phyloP scores from a whole-genome alignment of 2,329 filamentous ascomycete species.

The Tricladium varicosporioides region DNA sequence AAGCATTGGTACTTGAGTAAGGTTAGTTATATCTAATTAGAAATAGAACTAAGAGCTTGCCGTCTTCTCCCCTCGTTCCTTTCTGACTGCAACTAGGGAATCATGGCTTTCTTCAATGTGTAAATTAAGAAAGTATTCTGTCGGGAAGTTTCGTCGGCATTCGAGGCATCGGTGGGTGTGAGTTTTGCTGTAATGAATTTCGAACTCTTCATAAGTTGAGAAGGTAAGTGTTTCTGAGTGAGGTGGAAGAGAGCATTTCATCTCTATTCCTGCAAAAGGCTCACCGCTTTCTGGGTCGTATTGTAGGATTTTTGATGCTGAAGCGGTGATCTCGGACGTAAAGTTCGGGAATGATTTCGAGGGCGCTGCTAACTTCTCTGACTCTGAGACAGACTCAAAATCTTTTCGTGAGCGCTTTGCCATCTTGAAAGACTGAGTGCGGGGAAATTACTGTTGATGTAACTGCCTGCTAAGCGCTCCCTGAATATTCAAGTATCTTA shows the following conservation, averaged over 20 bases:
- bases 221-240: slow-evolving; percentile 73
- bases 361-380: slow-evolving; percentile 23
- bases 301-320: slow-evolving; percentile 56
- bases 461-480: slow-evolving; percentile 5
- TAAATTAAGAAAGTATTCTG: slow-evolving; percentile 72
- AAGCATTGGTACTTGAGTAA: slow-evolving; percentile 75
- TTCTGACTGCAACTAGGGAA: slow-evolving; percentile 67
- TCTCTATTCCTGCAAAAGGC: slow-evolving; percentile 39
- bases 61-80: slow-evolving; percentile 82
- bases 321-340: slow-evolving; percentile 15
- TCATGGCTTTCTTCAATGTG: slow-evolving; percentile 95
- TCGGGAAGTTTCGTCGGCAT: slow-evolving; percentile 86
- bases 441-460: slow-evolving; percentile 36
- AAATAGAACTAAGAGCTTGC: slow-evolving; percentile 47
- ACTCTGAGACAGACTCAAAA: slow-evolving; percentile 42
- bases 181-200: slow-evolving; percentile 76
- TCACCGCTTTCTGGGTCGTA: slow-evolving; percentile 51
- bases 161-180: slow-evolving; percentile 84
- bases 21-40: background rate
- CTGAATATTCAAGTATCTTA: slow-evolving; percentile 4
- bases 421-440: slow-evolving; percentile 42
- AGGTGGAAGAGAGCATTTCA: slow-evolving; percentile 80
- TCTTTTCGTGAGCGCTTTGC: slow-evolving; percentile 58
- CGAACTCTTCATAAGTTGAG: slow-evolving; percentile 74
- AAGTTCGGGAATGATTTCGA: slow-evolving; percentile 28